These are phyloP conservation scores for Adansonia digitata DNA, from an alignment of 345 rosid species.

Conservation along the genomic window DNA sequence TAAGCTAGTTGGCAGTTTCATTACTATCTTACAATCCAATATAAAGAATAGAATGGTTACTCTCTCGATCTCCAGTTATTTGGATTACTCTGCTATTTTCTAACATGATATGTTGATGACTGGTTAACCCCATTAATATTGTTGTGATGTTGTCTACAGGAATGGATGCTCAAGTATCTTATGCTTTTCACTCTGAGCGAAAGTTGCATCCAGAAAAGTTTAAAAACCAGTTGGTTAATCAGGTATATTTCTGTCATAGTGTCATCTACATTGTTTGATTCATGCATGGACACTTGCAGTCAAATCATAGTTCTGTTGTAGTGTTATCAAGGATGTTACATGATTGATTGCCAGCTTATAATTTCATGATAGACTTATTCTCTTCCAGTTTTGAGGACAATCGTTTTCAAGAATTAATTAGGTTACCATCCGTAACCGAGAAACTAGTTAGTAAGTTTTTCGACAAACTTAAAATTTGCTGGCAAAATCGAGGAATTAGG, in stretches of 20 bases:
- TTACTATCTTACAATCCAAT: neutral
- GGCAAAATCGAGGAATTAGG: neutral
- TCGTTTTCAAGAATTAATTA: neutral
- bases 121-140: neutral
- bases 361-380: neutral
- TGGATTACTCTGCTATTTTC: neutral
- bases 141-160: conserved; percentile 39
- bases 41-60: neutral
- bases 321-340: neutral
- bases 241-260: conserved; percentile 43
- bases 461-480: neutral
- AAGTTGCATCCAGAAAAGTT: conserved; percentile 86
- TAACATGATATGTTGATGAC: neutral
- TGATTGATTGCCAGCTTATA: neutral
- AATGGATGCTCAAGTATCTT: conserved; percentile 95
- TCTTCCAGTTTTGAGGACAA: neutral
- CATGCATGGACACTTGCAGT: neutral
- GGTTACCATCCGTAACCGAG: neutral
- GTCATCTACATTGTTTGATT: neutral
- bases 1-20: neutral
- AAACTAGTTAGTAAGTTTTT: neutral
- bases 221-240: conserved; percentile 84
- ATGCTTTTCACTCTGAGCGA: conserved; percentile 81
- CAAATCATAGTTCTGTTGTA: too few relatives aligned
- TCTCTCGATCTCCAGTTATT: neutral